These are phyloP conservation scores for Firmiana major DNA, from an alignment of 345 rosid genomes.

Conservation along the genomic window DNA sequence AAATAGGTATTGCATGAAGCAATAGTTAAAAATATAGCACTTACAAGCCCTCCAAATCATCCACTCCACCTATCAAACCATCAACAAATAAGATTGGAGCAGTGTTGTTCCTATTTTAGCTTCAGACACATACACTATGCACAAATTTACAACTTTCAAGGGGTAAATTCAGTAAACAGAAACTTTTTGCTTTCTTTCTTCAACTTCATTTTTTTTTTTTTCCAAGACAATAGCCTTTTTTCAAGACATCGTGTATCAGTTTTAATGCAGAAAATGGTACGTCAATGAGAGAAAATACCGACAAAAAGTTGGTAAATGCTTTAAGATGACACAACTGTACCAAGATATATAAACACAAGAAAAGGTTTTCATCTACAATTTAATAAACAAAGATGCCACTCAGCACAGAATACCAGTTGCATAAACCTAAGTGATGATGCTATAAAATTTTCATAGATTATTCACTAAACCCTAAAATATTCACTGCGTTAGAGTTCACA, in stretches of 20 bases:
- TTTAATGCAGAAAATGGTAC: neutral
- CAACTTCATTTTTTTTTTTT: neutral
- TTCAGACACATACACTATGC: neutral
- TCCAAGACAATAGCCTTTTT: neutral
- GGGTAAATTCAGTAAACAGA: neutral
- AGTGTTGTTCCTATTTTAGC: neutral
- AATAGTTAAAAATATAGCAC: neutral
- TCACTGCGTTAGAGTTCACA: neutral
- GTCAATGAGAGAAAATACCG: neutral
- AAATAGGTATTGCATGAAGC: neutral
- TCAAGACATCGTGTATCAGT: neutral
- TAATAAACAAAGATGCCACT: neutral
- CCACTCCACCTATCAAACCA: slow-evolving; percentile 3
- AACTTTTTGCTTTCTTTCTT: neutral
- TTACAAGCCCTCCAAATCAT: neutral
- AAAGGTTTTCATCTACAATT: neutral
- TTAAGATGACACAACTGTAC: neutral
- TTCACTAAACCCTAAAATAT: neutral
- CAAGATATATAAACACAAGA: neutral
- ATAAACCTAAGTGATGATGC: neutral
- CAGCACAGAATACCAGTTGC: neutral
- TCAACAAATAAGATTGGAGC: neutral
- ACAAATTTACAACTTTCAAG: neutral
- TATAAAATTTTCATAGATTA: slow-evolving; percentile 1
- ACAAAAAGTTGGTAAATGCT: neutral